These are phyloP conservation scores for Plasmodium inui DNA, from an alignment of 169 alveolate species.

Conservation along the genomic window DNA sequence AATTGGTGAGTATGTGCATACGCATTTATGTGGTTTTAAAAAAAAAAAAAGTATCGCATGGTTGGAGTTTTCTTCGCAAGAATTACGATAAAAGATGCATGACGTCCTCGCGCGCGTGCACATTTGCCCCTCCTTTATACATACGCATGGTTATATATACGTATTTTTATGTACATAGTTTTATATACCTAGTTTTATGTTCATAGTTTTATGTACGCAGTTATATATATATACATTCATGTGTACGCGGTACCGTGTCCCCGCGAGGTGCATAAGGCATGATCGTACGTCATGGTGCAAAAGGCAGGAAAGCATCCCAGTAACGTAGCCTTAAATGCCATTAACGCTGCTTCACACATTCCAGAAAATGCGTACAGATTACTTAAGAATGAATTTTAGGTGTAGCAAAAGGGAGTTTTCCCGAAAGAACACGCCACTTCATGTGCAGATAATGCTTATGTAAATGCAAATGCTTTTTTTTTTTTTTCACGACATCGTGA, in stretches of 20 bases:
- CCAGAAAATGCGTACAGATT: background rate
- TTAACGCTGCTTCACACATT: background rate
- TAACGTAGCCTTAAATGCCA: background rate
- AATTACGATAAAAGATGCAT: background rate
- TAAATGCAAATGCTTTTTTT: constrained; percentile 1
- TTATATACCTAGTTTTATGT: too few relatives aligned
- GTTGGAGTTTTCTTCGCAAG: background rate
- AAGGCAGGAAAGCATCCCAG: background rate
- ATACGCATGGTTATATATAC: background rate
- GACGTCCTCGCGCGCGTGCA: background rate
- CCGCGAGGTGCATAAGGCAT: background rate
- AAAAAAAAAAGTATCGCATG: background rate
- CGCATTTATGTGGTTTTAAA: background rate
- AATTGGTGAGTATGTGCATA: background rate
- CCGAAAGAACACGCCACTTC: background rate
- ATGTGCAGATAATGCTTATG: background rate
- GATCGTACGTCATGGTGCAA: background rate
- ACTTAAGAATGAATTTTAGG: background rate
- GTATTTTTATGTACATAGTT: too few relatives aligned
- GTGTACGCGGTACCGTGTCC: background rate
- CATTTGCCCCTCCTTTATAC: background rate
- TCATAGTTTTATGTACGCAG: background rate
- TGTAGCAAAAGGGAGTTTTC: background rate
- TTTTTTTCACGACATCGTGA: constrained; percentile 1
- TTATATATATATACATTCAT: background rate